Conservation (phyloP, 1,284 basidiomycete species). For the Boletus sp. region DNA sequence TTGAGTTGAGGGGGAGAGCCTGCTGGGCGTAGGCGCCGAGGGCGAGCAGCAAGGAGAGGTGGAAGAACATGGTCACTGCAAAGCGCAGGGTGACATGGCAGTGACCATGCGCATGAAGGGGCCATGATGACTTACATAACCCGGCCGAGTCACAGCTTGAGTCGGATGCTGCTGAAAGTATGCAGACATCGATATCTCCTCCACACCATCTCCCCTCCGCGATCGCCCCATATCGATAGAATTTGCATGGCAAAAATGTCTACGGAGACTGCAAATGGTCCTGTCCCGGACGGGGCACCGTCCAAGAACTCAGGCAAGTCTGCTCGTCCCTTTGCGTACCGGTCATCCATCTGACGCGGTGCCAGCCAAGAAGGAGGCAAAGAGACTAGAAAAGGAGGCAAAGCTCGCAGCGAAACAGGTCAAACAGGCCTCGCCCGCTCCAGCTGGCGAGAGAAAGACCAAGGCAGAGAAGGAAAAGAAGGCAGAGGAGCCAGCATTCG, state of each 20-base stretch:
- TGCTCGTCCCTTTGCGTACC: background rate
- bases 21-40: slow-evolving; percentile 18
- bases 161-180: background rate
- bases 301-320: slow-evolving; percentile 36
- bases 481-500: slow-evolving; percentile 67
- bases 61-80: background rate
- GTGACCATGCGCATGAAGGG: too few species aligned
- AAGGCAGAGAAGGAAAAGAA: slow-evolving; percentile 76
- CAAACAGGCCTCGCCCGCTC: slow-evolving; percentile 45
- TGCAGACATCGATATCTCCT: slow-evolving; percentile 1
- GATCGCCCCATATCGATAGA: background rate
- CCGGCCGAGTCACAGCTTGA: background rate
- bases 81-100: too few species aligned
- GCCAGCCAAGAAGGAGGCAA: slow-evolving; percentile 71
- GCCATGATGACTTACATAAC: slow-evolving; percentile 1
- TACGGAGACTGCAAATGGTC: background rate
- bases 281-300: slow-evolving; percentile 19
- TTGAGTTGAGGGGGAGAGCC: slow-evolving; percentile 35
- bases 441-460: slow-evolving; percentile 58
- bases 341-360: slow-evolving; percentile 2
- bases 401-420: slow-evolving; percentile 76
- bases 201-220: background rate
- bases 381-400: slow-evolving; percentile 68
- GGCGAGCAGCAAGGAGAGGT: background rate
- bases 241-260: background rate